Evolutionary conservation across 176 grass and related monocot genomes (phyloP).

Genomic region (Lolium multiflorum): DNA sequence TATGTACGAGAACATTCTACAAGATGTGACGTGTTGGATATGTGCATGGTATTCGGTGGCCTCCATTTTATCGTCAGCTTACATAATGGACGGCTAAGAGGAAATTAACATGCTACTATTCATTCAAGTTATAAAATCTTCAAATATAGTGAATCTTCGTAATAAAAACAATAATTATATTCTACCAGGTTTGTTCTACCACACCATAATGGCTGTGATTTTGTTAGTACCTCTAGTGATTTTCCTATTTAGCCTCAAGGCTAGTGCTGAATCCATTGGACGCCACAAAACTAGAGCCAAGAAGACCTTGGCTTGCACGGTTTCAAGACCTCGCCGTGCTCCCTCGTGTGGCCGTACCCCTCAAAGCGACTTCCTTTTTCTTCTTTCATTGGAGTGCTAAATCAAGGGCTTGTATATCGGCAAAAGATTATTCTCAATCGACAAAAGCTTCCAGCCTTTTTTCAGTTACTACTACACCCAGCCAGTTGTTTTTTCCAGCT

Average conservation of each 20-base stretch:
- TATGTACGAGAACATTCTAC: not conserved
- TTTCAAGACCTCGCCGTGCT: constrained; percentile 13
- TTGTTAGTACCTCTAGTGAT: not conserved
- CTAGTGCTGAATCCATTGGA: constrained; percentile 21
- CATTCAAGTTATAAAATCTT: not conserved
- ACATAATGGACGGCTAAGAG: not conserved
- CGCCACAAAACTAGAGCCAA: constrained; percentile 5
- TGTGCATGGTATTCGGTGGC: constrained; percentile 8
- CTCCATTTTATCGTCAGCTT: not conserved
- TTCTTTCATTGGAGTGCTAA: constrained; percentile 33
- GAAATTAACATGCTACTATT: not conserved
- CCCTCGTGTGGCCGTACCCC: constrained; percentile 3
- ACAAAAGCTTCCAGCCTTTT: not conserved
- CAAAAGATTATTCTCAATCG: not conserved
- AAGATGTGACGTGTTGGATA: not conserved
- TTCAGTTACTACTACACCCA: not conserved
- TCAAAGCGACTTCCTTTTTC: constrained; percentile 33
- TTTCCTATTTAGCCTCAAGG: not conserved
- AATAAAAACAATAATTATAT: not conserved
- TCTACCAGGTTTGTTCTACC: too few species aligned
- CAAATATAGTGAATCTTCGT: not conserved
- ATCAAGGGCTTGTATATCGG: not conserved
- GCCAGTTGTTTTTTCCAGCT: constrained; percentile 25
- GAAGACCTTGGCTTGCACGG: not conserved
- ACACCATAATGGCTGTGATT: not conserved